phyloP scores from a whole-genome alignment of 1,139 yeast species.

The Kodamaea sp. region DNA sequence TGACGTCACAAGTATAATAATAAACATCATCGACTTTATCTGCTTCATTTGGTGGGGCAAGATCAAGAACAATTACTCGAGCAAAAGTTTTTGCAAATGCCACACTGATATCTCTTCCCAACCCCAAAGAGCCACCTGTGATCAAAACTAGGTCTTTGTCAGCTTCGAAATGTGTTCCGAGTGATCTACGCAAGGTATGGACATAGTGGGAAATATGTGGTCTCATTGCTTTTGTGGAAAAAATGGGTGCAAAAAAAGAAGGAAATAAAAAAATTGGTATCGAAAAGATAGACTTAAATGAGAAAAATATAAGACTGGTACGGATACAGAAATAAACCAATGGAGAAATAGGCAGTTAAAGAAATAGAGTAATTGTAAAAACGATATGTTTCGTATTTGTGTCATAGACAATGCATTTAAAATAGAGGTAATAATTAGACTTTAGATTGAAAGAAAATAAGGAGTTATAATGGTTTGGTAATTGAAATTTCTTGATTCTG shows the following conservation, averaged over 20 bases:
- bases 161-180: slow-evolving; percentile 53
- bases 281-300: neutral
- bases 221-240: slow-evolving; percentile 2
- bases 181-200: slow-evolving; percentile 17
- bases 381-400: too few species aligned
- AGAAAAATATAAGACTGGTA: neutral
- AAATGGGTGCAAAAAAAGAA: neutral
- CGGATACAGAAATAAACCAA: too few species aligned
- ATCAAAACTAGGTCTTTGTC: slow-evolving; percentile 59
- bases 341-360: too few species aligned
- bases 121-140: slow-evolving; percentile 80
- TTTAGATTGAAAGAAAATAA: too few species aligned
- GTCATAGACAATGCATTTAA: too few species aligned
- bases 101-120: slow-evolving; percentile 63
- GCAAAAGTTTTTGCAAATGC: slow-evolving; percentile 40
- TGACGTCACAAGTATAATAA: slow-evolving; percentile 68
- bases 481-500: too few species aligned
- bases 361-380: too few species aligned
- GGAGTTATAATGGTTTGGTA: too few species aligned
- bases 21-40: slow-evolving; percentile 38
- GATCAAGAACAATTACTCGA: slow-evolving; percentile 62
- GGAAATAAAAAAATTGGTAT: neutral
- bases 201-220: slow-evolving; percentile 2
- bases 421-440: too few species aligned
- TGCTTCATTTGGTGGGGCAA: slow-evolving; percentile 37